A percentile compares a stretch with the other conserved stretches of the same genome.
Evolutionary conservation across 768 basidiomycete species (phyloP).

Genomic region (Steccherinum ochraceum): DNA sequence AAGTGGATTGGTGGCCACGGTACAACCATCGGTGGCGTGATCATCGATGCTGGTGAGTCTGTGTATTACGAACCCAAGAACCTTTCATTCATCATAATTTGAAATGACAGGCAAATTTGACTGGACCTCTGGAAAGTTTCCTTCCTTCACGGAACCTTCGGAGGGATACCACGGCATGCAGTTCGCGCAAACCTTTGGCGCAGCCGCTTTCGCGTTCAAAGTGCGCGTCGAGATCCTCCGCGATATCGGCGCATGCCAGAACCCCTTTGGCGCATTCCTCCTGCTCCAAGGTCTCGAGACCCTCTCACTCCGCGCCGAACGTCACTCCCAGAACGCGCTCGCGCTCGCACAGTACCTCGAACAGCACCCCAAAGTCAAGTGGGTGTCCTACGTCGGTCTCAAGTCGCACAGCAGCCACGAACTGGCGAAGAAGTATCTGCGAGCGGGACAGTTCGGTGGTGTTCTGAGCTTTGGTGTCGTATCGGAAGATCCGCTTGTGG

Average conservation of each 20-base stretch:
- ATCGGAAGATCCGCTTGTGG: conserved; percentile 39
- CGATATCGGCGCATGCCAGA: conserved; percentile 59
- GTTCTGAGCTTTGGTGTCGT: conserved; percentile 75
- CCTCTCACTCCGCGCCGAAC: conserved; percentile 60
- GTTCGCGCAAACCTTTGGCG: conserved; percentile 62
- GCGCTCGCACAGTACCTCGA: conserved; percentile 56
- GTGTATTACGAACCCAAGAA: conserved; percentile 2
- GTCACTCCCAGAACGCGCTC: conserved; percentile 68
- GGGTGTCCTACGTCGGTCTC: conserved; percentile 79
- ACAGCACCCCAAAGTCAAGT: conserved; percentile 57
- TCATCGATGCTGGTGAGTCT: conserved; percentile 59
- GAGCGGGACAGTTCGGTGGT: conserved; percentile 57
- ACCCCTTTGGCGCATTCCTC: conserved; percentile 70
- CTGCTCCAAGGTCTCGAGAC: conserved; percentile 79
- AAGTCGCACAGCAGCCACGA: conserved; percentile 52
- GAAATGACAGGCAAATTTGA: conserved; percentile 55
- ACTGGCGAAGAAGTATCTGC: conserved; percentile 50
- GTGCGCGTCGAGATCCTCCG: conserved; percentile 60
- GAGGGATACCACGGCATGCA: conserved; percentile 73
- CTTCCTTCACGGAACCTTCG: conserved; percentile 65
- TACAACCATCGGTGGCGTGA: conserved; percentile 70
- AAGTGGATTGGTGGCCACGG: conserved; percentile 86
- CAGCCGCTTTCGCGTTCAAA: conserved; percentile 58
- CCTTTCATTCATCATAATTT: neutral
- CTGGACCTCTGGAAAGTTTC: conserved; percentile 69